Evolutionary conservation across 169 alveolate genomes (phyloP), one percentile per base, ranked within the genome.

Genomic region (Hepatocystis sp.): DNA sequence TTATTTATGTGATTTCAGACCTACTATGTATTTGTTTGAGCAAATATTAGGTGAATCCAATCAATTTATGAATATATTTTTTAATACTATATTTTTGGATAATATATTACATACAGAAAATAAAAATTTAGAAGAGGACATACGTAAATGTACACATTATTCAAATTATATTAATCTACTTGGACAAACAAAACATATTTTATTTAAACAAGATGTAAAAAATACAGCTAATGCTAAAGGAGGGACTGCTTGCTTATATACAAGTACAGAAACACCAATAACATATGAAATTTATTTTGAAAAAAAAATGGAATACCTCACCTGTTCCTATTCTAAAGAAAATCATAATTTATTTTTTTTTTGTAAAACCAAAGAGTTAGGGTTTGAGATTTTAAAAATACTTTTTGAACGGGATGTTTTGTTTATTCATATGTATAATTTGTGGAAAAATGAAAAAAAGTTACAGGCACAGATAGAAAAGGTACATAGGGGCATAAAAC

Each of bases 391-490:
- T 15, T 42, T 81, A 10, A 81, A 81, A 17, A 49, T 64, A 21
- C 42, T 81, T 25, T 81, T 81, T 32, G 89, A 81, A 15, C 21
- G 89, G 34, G 89, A 81, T 30, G 84, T 81, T 0, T 46, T 81
- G 2, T 81, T 81, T 55, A 81, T 81, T 11, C 89, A 81, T 17
- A 60, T 81, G 89, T 63, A 81, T 23, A 81, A 55, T 17, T 32
- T 61, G 1, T 81, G 89, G 89, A 81, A 61, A 27, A 81, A 63
- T 63, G 89, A 81, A 63, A 81, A 81, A 51, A 55, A 61, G 46
- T 13, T 81, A 7, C 63, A 81, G 23, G 39, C 30, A 27, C 32
- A 61, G 30, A 34, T 81, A 8, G 84, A 40, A 2, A 81, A 81
- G 30, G 44, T 61, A 23, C 81, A 81, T 2, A 61, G 46, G 1